Percentiles rank a stretch among this genome's conserved stretches.
Conservation (phyloP, 139 green algal genomes). For the Chlamydomonas asymmetrica region DNA sequence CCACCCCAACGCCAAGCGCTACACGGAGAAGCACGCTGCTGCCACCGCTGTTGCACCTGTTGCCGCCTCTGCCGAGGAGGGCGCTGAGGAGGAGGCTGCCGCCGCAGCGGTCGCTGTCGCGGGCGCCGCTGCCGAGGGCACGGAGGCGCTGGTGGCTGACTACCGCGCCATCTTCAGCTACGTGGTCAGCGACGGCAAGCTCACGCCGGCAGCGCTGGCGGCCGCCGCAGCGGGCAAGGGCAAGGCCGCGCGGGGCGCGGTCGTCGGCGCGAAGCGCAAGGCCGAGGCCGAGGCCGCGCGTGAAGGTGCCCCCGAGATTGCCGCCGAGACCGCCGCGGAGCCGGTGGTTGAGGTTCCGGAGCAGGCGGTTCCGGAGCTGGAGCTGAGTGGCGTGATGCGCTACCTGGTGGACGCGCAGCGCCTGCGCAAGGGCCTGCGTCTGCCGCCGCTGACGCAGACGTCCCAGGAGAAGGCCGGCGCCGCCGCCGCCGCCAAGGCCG, state of each 20-base stretch:
- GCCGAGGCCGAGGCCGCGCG: no score
- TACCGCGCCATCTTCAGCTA: no score
- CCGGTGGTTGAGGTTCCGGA: no score
- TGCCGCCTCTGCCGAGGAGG: neutral
- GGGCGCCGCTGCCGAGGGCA: no score
- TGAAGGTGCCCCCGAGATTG: neutral
- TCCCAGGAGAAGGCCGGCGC: neutral
- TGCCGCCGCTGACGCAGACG: neutral
- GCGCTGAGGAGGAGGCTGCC: neutral
- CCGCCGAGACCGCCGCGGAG: neutral
- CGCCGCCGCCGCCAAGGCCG: neutral
- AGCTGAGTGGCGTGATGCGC: conserved; percentile 11
- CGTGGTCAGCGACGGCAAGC: no score
- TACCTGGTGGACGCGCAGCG: conserved; percentile 17
- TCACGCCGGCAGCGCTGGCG: no score
- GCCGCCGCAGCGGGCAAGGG: no score
- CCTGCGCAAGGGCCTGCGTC: conserved; percentile 19
- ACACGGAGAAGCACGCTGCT: neutral
- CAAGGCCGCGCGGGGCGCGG: no score
- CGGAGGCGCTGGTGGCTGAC: no score
- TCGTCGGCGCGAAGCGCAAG: neutral
- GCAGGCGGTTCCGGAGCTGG: neutral
- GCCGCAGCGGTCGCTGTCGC: neutral
- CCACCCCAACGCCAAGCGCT: conserved; percentile 9
- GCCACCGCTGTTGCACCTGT: neutral